A percentile compares a stretch with the other conserved stretches of the same genome.
Evolutionary conservation across 1,284 basidiomycete genomes (phyloP).

Genomic region (Microbotryum saponariae): DNA sequence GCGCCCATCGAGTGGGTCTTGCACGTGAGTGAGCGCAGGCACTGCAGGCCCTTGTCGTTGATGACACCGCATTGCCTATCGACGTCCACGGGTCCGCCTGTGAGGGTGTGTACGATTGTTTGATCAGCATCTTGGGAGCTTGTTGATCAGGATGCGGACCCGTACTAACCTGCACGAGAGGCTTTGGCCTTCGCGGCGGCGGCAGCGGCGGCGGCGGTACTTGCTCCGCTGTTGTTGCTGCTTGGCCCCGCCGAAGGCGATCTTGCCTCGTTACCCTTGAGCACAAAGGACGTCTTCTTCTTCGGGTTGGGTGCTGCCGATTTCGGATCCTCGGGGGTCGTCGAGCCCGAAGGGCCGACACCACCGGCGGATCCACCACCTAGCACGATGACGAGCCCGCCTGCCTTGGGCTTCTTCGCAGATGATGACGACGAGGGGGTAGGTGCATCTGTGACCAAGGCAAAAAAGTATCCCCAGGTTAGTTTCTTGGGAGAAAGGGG

Average conservation of each 20-base stretch:
- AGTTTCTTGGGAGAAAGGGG: neutral
- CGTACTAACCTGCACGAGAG: neutral
- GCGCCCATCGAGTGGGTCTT: conserved; percentile 98
- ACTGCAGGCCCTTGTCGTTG: conserved; percentile 88
- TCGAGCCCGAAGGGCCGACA: neutral
- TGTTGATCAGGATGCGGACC: neutral
- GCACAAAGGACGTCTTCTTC: neutral
- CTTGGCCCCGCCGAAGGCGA: no score
- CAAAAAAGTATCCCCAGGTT: neutral
- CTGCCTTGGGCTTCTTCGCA: conserved; percentile 1
- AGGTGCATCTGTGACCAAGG: neutral
- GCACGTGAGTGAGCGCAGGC: conserved; percentile 94
- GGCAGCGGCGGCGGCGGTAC: neutral
- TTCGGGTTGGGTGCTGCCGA: conserved; percentile 46
- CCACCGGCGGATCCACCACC: conserved; percentile 1
- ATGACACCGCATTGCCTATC: conserved; percentile 96
- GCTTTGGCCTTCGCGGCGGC: conserved; percentile 47
- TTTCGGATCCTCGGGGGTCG: conserved; percentile 17
- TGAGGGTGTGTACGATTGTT: neutral
- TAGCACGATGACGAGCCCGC: conserved; percentile 21
- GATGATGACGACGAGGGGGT: neutral
- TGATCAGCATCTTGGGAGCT: conserved; percentile 1
- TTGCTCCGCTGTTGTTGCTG: no score
- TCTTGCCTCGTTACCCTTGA: neutral
- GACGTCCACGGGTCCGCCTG: conserved; percentile 65